Base-by-base conservation (phyloP, 306 rosid species). In the Sesbania bispinosa region DNA sequence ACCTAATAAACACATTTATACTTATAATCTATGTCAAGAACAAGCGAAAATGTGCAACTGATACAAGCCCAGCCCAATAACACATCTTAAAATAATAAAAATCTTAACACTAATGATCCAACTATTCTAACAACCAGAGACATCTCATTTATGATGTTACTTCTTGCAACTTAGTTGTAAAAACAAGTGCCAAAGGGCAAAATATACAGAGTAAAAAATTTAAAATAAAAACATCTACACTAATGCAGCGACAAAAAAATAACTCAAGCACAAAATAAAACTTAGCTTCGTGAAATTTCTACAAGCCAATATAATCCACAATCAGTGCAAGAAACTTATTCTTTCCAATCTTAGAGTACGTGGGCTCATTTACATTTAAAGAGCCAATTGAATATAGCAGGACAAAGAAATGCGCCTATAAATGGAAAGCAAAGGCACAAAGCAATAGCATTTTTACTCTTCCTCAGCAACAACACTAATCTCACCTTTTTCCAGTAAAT, bases 401-500 rank as follows among this genome's bases (percentile, higher is more conserved):
- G 10, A 30, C 35, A 64, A 67, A 78, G 2, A 65, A 50, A 88
- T 61, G 36, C 63, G 66, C 46, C 48, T 74, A 35, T 58, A 69
- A 35, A 55, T 43, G 46, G 64, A 36, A 4, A 73, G 29, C 71
- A 45, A 38, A 73, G 60, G 62, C 71, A 62, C 59, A 41, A 46
- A 61, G 9, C 27, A 29, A 10, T 5, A 65, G 20, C 59, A 35
- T 19, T 67, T 45, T 80, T 76, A 93, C 77, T 85, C 91, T 76
- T 90, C 96, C 1, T 76, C 80, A 0, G 51, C 88, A 29, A 93
- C 88, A 41, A 93, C 97, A 23, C 96, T 54, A 15, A 93, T 93
- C 91, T 93, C 98, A 62, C 96, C 98, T 54, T 84, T 93, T 54
- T 93, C 97, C 10, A 90, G 86, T 74, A 93, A 78, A 85, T 93